phyloP scores from a whole-genome alignment of 73 alveolate species.

The Durusdinium trenchii region DNA sequence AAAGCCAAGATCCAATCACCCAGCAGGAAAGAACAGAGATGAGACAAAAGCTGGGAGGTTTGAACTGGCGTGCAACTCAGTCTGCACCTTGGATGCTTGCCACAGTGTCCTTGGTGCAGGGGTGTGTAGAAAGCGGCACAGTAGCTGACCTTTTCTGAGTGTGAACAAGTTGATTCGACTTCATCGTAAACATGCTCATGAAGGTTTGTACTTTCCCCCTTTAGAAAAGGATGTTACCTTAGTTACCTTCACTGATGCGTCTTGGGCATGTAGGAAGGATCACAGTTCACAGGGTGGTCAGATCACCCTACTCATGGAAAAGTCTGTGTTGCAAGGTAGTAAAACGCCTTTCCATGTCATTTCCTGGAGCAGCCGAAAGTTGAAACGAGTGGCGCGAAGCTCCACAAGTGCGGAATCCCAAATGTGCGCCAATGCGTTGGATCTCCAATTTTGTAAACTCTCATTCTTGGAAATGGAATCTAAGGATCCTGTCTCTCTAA shows the following conservation, averaged over 20 bases:
- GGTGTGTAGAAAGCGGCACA: background rate
- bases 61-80: constrained; percentile 13
- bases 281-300: constrained; percentile 11
- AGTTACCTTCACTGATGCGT: constrained; percentile 25
- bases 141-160: background rate
- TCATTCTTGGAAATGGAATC: background rate
- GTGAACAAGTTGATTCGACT: background rate
- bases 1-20: background rate
- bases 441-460: background rate
- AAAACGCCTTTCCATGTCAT: background rate
- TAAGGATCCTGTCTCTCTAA: background rate
- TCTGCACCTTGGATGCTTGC: constrained; percentile 26
- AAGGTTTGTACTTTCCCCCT: background rate
- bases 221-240: background rate
- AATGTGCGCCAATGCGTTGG: constrained; percentile 12
- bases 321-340: background rate
- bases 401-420: constrained; percentile 20
- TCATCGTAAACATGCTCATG: background rate
- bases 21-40: background rate
- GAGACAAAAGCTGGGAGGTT: background rate
- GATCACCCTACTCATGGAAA: background rate
- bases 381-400: background rate
- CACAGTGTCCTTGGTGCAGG: constrained; percentile 5
- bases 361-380: background rate
- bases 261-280: constrained; percentile 34